phyloP scores from a whole-genome alignment of 2,329 filamentous ascomycete genomes.

The Taxawa tesnikishii region DNA sequence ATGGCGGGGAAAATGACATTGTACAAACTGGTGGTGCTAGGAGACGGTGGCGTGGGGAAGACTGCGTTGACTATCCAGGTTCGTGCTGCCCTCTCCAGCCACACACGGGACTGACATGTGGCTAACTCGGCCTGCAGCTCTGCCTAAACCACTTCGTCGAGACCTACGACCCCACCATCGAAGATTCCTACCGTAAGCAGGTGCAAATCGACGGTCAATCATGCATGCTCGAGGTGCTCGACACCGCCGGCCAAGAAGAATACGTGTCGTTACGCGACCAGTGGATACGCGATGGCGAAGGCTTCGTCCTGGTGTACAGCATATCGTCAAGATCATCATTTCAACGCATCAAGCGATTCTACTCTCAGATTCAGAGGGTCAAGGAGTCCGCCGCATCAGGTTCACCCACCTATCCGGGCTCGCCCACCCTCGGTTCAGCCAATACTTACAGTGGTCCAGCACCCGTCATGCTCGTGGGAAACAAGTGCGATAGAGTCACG shows the following conservation, averaged over 20 bases:
- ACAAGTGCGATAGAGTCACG: slow-evolving; percentile 94
- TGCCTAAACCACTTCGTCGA: slow-evolving; percentile 98
- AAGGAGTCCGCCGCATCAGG: slow-evolving; percentile 72
- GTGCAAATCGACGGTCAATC: slow-evolving; percentile 84
- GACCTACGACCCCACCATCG: slow-evolving; percentile 62
- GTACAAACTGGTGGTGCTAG: slow-evolving; percentile 93
- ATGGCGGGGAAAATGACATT: slow-evolving; percentile 24
- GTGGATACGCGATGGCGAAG: slow-evolving; percentile 96
- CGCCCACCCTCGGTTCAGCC: slow-evolving; percentile 47
- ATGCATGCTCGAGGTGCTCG: slow-evolving; percentile 94
- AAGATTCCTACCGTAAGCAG: slow-evolving; percentile 57
- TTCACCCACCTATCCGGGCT: slow-evolving; percentile 66
- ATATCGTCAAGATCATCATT: slow-evolving; percentile 96
- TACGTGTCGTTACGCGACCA: slow-evolving; percentile 94
- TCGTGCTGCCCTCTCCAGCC: slow-evolving; percentile 1
- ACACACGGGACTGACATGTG: background rate
- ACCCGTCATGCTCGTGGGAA: slow-evolving; percentile 95
- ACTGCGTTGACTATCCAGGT: slow-evolving; percentile 92
- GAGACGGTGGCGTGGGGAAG: slow-evolving; percentile 96
- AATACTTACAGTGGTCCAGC: slow-evolving; percentile 52
- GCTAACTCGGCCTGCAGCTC: slow-evolving; percentile 43
- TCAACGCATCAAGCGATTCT: slow-evolving; percentile 85
- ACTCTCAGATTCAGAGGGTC: slow-evolving; percentile 92
- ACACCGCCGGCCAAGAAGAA: slow-evolving; percentile 96
- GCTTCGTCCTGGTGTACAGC: slow-evolving; percentile 95